Evolutionary conservation across 2,329 filamentous ascomycete species (phyloP), one percentile per base, ranked within the genome.

Genomic region (Sclerotinia glacialis): DNA sequence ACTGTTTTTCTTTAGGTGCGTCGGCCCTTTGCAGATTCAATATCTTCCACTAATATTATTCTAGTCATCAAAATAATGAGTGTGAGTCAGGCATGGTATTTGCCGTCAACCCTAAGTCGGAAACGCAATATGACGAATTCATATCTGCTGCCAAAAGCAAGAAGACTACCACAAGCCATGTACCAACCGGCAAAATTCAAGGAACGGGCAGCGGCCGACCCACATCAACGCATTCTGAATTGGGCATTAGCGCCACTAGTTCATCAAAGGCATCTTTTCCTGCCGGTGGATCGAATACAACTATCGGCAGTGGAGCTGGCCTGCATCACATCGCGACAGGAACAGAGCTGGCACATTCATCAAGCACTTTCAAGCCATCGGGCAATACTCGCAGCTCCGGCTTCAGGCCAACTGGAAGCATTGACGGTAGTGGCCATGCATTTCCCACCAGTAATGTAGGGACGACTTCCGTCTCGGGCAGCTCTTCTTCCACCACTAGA

Each of bases 11-110:
- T 65, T 56, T 37, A 55, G 58, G 66, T 67, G 18, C 28, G 18
- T 42, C 28, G 5, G 52, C 40, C 26, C 56, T 23, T 56, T 37
- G 26, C 49, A 56, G 28, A 49, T 34, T 46, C 11, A 16, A 49
- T 14, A 16, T 21, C 28, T 8, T 23, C 49, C 21, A 47, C 58
- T 66, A 62, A 69, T 23, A 16, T 53, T 28, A 26, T 49, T 2
- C 6, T 31, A 67, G 66, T 65, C 54, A 50, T 21, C 62, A 69
- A 55, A 49, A 59, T 28, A 55, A 40, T 42, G 68, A 66, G 37
- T 68, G 68, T 56, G 53, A 68, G 42, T 34, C 65, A 31, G 68
- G 67, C 26, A 69, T 69, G 67, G 64, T 69, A n/a, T 69, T 69
- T 42, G 67, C 63, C 5, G 67, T 67, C n/a, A 69, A 69, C 21